Evolutionary conservation across 164 flowering plant genomes (phyloP).

Genomic region (Tinospora cordifolia): DNA sequence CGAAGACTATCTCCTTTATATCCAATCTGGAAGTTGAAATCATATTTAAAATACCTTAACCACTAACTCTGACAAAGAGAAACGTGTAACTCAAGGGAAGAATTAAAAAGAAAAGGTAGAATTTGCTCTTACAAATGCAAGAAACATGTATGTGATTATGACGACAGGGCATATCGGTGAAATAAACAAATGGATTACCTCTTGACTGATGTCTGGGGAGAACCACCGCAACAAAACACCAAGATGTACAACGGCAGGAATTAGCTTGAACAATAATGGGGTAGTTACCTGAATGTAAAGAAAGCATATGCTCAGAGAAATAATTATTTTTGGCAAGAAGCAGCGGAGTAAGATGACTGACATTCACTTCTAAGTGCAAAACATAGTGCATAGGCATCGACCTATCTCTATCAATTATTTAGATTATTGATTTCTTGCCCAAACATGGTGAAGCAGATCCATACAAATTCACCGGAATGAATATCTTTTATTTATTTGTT

Average conservation of each 20-base stretch:
- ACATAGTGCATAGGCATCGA: neutral
- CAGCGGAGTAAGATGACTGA: neutral
- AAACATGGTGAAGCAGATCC: neutral
- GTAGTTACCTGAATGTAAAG: constrained; percentile 65
- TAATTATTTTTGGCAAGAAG: too few relatives aligned
- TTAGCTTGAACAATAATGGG: constrained; percentile 88
- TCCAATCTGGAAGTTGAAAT: constrained; percentile 61
- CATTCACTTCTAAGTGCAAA: neutral
- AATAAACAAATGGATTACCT: constrained; percentile 36
- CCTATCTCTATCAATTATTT: neutral
- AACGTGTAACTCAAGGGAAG: neutral
- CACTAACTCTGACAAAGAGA: constrained; percentile 12
- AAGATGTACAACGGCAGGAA: constrained; percentile 87
- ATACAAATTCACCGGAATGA: neutral
- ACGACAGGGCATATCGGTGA: neutral
- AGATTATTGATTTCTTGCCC: neutral
- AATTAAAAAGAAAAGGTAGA: neutral
- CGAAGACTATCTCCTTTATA: constrained; percentile 70
- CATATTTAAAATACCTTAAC: constrained; percentile 28
- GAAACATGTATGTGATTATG: neutral
- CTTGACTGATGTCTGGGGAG: constrained; percentile 51
- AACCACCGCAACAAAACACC: constrained; percentile 85
- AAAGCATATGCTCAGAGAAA: neutral
- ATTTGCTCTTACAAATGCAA: neutral
- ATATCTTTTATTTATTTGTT: too few relatives aligned